Evolutionary conservation across 805 yeast species (phyloP).

Genomic region (Candida nemodendra): DNA sequence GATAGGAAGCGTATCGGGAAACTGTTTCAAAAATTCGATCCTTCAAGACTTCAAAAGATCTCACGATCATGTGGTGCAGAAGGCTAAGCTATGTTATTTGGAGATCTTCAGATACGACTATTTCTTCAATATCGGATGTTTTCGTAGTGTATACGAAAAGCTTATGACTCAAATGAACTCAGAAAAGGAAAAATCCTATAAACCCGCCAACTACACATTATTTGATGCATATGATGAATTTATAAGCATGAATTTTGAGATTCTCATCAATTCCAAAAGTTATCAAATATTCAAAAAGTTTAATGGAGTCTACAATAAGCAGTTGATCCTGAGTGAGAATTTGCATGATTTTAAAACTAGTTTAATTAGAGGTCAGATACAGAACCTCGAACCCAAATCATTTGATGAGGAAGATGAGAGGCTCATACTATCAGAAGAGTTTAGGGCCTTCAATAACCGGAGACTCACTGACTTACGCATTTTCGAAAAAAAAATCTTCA

Average conservation of each 20-base stretch:
- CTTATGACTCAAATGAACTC: neutral
- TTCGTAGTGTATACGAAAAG: slow-evolving; percentile 7
- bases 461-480: slow-evolving; percentile 23
- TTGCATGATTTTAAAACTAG: slow-evolving; percentile 9
- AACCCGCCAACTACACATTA: neutral
- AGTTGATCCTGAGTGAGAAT: slow-evolving; percentile 8
- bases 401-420: slow-evolving; percentile 7
- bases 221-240: slow-evolving; percentile 6
- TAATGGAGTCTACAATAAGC: slow-evolving; percentile 12
- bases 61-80: slow-evolving; percentile 1
- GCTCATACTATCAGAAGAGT: no score
- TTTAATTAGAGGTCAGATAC: slow-evolving; percentile 4
- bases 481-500: slow-evolving; percentile 24
- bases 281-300: slow-evolving; percentile 15
- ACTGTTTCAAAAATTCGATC: slow-evolving; percentile 18
- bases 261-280: slow-evolving; percentile 17
- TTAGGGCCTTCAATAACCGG: slow-evolving; percentile 22
- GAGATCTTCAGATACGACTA: slow-evolving; percentile 15
- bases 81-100: slow-evolving; percentile 4
- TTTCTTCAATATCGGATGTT: slow-evolving; percentile 11
- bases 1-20: slow-evolving; percentile 12
- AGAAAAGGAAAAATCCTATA: no score
- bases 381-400: neutral
- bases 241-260: slow-evolving; percentile 14
- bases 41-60: slow-evolving; percentile 4